Percentiles rank a stretch among this genome's conserved stretches.
Evolutionary conservation across 768 basidiomycete species (phyloP).

Genomic region (Termitomyces sp.): DNA sequence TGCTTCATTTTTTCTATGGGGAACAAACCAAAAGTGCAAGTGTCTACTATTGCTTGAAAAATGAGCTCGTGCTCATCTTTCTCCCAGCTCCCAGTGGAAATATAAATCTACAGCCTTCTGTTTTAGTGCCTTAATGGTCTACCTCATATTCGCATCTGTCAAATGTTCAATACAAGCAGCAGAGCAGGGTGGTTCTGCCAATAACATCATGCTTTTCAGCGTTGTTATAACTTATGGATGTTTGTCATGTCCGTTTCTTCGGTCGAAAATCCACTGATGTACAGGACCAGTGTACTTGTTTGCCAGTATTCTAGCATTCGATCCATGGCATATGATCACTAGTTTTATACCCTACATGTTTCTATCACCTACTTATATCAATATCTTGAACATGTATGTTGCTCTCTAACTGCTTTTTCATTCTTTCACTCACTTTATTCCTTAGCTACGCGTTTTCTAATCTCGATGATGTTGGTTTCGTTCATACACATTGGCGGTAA

Average conservation of each 20-base stretch:
- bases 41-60: neutral
- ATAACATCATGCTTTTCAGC: constrained; percentile 79
- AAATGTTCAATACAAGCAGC: constrained; percentile 73
- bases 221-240: constrained; percentile 82
- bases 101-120: constrained; percentile 76
- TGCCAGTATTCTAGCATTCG: constrained; percentile 77
- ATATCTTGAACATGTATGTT: constrained; percentile 69
- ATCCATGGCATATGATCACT: constrained; percentile 96
- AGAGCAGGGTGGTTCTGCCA: constrained; percentile 56
- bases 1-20: constrained; percentile 96
- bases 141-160: constrained; percentile 81
- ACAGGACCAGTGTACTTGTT: constrained; percentile 59
- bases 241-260: constrained; percentile 18
- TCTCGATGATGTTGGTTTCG: constrained; percentile 65
- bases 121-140: constrained; percentile 74
- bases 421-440: neutral
- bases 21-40: constrained; percentile 82
- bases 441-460: constrained; percentile 80
- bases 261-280: neutral
- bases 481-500: neutral
- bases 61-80: neutral
- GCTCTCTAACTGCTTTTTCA: constrained; percentile 5
- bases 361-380: constrained; percentile 77
- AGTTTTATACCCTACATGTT: constrained; percentile 87
- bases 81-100: constrained; percentile 67